Base-by-base conservation (phyloP, 768 basidiomycete genomes). In the Trametes meyenii region DNA sequence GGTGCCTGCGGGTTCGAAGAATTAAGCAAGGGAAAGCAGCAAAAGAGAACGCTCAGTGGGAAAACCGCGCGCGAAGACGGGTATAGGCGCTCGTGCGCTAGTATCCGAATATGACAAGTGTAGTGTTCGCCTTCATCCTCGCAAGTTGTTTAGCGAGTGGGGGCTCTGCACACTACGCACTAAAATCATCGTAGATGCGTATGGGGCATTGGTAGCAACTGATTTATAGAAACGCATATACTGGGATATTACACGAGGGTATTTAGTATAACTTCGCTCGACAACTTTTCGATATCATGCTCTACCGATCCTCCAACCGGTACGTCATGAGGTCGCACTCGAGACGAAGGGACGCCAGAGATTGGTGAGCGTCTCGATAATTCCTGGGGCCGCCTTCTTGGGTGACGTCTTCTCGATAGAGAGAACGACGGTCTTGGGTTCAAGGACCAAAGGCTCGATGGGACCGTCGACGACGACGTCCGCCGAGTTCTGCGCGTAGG, bases 401-500 rank as follows among this genome's bases (percentile, higher is more conserved):
- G 33, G 16, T 5, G 57, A 58, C 1, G 21, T 49, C 49, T 43
- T 50, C 49, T 49, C 57, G 26, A 36, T 26, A 29, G 49, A 50
- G 8, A 58, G 40, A 17, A 58, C n/a, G 3, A 48, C 49, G 3
- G 29, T 40, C 3, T 58, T 40, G 3, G 40, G 40, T 5, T 58
- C 57, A 40, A 58, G 57, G 17, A 54, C n/a, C 2, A 50, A n/a
- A 7, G 51, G 42, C 21, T 58, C 61, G 35, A 58, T 46, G 2
- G 52, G 14, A 3, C 42, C 65, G 6, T 55, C 23, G 33, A 49
- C 43, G 45, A 43, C 58, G 5, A 61, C 26, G 3, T 38, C 33
- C 2, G 61, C 38, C 19, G 58, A 45, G 19, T 65, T 43, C 40
- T 59, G 61, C 3, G 67, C 44, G 45, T 46, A 60, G 3, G 65